Conservation (phyloP, 192 early-diverging fungal genomes). For the Chytriomyces confervae region DNA sequence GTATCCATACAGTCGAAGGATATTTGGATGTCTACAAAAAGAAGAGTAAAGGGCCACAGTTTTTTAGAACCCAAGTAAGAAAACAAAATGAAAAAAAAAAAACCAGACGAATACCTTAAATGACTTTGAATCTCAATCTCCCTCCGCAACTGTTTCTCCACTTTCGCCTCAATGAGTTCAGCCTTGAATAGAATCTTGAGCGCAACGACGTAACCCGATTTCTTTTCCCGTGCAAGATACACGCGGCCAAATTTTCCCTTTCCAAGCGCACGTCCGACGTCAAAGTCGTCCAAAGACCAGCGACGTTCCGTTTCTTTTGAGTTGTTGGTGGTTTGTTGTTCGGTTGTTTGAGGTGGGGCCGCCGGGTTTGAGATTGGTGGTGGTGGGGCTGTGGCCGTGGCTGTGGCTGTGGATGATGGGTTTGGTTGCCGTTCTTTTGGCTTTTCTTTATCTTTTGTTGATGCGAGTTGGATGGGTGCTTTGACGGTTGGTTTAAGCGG, state of each 20-base stretch:
- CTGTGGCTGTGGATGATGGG: neutral
- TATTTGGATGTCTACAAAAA: constrained; percentile 80
- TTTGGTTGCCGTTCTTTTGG: neutral
- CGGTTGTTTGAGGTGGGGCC: neutral
- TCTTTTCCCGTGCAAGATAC: constrained; percentile 88
- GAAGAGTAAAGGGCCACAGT: neutral
- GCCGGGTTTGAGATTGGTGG: neutral
- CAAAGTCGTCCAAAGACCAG: constrained; percentile 81
- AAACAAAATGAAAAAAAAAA: neutral
- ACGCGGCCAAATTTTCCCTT: constrained; percentile 98
- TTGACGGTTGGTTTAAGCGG: neutral
- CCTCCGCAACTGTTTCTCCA: constrained; percentile 88
- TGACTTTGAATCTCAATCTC: constrained; percentile 97
- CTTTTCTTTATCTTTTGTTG: neutral
- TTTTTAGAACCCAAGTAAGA: neutral
- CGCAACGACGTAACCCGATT: constrained; percentile 85
- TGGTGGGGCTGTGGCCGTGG: neutral
- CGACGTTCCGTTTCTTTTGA: constrained; percentile 16
- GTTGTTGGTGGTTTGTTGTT: neutral
- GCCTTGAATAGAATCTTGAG: constrained; percentile 90
- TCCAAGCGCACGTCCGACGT: constrained; percentile 85
- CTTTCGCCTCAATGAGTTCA: constrained; percentile 73
- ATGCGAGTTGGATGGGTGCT: neutral
- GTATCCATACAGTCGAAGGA: constrained; percentile 91
- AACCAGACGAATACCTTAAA: constrained; percentile 62